Percentiles rank a stretch among this genome's conserved stretches.
These are phyloP conservation scores for Chaetomiaceae sp. DNA, from an alignment of 2,329 filamentous ascomycete genomes.

Conservation along the genomic window DNA sequence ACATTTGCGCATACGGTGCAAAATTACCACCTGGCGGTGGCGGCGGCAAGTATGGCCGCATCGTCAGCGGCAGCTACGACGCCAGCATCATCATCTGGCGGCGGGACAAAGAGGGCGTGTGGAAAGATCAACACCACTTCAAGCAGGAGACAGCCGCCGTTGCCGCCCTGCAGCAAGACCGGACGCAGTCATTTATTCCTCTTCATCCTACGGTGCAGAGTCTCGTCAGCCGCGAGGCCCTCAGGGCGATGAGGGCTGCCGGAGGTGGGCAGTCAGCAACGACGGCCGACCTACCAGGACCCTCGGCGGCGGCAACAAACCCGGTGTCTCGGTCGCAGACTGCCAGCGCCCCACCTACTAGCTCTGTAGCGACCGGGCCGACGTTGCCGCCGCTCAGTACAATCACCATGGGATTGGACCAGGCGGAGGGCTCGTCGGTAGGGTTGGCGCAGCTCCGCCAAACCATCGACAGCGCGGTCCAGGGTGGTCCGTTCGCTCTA, in stretches of 20 bases:
- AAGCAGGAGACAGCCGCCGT: conserved; percentile 66
- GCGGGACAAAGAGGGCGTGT: conserved; percentile 75
- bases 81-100: conserved; percentile 95
- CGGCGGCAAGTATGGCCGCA: conserved; percentile 83
- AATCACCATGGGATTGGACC: conserved; percentile 23
- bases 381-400: conserved; percentile 14
- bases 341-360: conserved; percentile 14
- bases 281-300: not conserved
- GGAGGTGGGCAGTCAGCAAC: not conserved
- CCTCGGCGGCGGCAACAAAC: conserved; percentile 3
- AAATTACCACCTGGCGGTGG: conserved; percentile 88
- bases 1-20: conserved; percentile 75
- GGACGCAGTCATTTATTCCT: conserved; percentile 12
- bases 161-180: conserved; percentile 37
- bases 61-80: conserved; percentile 95
- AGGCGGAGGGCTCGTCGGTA: conserved; percentile 28
- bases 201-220: conserved; percentile 21
- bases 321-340: conserved; percentile 11
- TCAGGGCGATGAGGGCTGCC: not conserved
- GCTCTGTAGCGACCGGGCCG: not conserved
- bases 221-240: conserved; percentile 1
- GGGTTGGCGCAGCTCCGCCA: conserved; percentile 41
- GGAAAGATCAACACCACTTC: conserved; percentile 72
- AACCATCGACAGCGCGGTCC: conserved; percentile 50
- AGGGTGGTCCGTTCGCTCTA: conserved; percentile 45